Percentiles rank a stretch among this genome's conserved stretches.
These are phyloP conservation scores for Nigrospora sphaerica DNA, from an alignment of 2,329 filamentous ascomycete genomes.

Conservation along the genomic window DNA sequence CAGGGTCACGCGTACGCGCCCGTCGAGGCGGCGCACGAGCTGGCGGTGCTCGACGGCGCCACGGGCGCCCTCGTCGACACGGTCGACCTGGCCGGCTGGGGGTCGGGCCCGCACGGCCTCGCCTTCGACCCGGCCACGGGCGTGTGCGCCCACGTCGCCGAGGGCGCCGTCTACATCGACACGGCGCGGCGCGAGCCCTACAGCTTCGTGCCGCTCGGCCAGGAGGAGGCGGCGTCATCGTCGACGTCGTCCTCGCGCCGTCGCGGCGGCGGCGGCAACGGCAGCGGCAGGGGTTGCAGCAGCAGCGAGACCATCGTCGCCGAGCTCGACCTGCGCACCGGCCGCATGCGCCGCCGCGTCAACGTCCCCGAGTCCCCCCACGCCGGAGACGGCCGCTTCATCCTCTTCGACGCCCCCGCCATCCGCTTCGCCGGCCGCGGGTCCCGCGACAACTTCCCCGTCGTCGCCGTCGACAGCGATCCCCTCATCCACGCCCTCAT, in stretches of 20 bases:
- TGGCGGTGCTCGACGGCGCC: slow-evolving; percentile 13
- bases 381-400: slow-evolving; percentile 11
- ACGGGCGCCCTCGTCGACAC: slow-evolving; percentile 8
- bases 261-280: background rate
- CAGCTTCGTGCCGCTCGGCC: slow-evolving; percentile 9
- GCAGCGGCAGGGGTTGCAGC: background rate
- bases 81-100: slow-evolving; percentile 12
- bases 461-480: slow-evolving; percentile 13
- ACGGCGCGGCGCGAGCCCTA: slow-evolving; percentile 9
- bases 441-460: slow-evolving; percentile 14
- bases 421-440: slow-evolving; percentile 16
- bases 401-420: slow-evolving; percentile 15
- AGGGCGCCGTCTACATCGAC: slow-evolving; percentile 15
- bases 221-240: slow-evolving; percentile 3
- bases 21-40: slow-evolving; percentile 13
- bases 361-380: slow-evolving; percentile 15
- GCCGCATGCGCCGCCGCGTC: slow-evolving; percentile 16
- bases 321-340: slow-evolving; percentile 16
- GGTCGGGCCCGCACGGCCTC: slow-evolving; percentile 15
- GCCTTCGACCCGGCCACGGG: slow-evolving; percentile 12
- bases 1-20: slow-evolving; percentile 16
- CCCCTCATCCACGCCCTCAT: slow-evolving; percentile 12
- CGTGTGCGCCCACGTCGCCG: slow-evolving; percentile 12
- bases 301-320: slow-evolving; percentile 16
- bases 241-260: background rate